Evolutionary conservation across 441 rosid species (phyloP).

Genomic region (Sinapis alba): DNA sequence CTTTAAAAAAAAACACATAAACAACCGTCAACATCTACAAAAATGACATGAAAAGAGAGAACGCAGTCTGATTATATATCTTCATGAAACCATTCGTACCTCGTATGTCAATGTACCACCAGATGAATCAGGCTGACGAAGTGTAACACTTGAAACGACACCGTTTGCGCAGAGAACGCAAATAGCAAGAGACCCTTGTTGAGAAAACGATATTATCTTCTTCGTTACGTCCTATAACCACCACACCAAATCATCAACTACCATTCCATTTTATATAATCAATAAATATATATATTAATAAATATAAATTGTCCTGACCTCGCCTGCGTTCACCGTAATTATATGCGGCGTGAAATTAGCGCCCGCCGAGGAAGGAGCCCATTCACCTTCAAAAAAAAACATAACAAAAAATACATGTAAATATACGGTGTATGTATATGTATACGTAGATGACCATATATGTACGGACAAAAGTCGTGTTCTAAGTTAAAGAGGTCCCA

Average conservation of each 20-base stretch:
- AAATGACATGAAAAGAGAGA: background rate
- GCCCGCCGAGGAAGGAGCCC: slow-evolving; percentile 58
- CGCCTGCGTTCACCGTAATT: slow-evolving; percentile 63
- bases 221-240: slow-evolving; percentile 58
- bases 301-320: slow-evolving; percentile 43
- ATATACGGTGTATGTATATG: background rate
- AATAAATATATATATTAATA: background rate
- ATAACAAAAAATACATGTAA: background rate
- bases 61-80: background rate
- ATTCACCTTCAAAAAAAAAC: slow-evolving; percentile 52
- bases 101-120: slow-evolving; percentile 77
- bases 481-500: slow-evolving; percentile 28
- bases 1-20: slow-evolving; percentile 38
- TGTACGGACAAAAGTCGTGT: slow-evolving; percentile 23
- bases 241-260: slow-evolving; percentile 14
- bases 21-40: background rate
- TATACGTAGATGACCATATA: background rate
- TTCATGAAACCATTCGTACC: slow-evolving; percentile 37
- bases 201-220: slow-evolving; percentile 72
- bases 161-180: slow-evolving; percentile 72
- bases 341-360: slow-evolving; percentile 71
- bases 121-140: slow-evolving; percentile 69
- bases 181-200: slow-evolving; percentile 61
- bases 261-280: background rate
- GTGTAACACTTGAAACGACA: slow-evolving; percentile 67